Percentiles rank a stretch among this genome's conserved stretches.
Evolutionary conservation across 2,329 filamentous ascomycete species (phyloP).

Genomic region (Plectosphaerella plurivora): DNA sequence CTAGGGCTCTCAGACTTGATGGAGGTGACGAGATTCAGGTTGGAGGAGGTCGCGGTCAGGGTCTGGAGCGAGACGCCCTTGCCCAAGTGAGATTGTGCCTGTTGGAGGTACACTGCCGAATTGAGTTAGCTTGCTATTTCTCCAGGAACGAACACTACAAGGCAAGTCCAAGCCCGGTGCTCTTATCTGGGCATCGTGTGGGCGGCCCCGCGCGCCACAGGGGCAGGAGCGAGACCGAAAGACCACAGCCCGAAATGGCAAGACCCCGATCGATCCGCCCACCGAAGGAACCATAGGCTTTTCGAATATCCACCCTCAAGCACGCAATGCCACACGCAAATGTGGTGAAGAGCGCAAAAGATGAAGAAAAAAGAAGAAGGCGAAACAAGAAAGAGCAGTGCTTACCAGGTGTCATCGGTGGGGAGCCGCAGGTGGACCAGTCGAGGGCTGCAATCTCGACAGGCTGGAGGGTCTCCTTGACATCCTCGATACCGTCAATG

Average conservation of each 20-base stretch:
- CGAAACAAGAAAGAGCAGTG: constrained; percentile 15
- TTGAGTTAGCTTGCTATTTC: constrained; percentile 27
- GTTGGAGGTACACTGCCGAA: constrained; percentile 40
- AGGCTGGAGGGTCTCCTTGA: constrained; percentile 69
- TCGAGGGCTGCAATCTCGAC: constrained; percentile 72
- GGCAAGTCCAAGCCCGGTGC: not conserved
- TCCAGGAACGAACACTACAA: not conserved
- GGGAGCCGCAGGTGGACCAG: constrained; percentile 74
- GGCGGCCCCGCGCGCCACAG: constrained; percentile 4
- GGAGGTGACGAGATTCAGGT: constrained; percentile 29
- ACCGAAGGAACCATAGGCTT: too few relatives aligned
- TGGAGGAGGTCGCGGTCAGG: not conserved
- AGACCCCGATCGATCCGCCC: not conserved
- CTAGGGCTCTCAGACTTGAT: constrained; percentile 38
- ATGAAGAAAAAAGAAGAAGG: too few relatives aligned
- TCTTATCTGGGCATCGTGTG: constrained; percentile 1
- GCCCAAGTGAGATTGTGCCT: constrained; percentile 34
- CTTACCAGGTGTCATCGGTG: constrained; percentile 89
- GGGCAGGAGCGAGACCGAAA: not conserved
- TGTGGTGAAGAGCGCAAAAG: too few relatives aligned
- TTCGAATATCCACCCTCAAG: too few relatives aligned
- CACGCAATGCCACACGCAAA: too few relatives aligned
- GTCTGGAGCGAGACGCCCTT: constrained; percentile 54
- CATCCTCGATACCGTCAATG: constrained; percentile 38
- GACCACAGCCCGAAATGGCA: not conserved